These are phyloP conservation scores for Pichia paraexigua DNA, from an alignment of 805 yeast species.

Conservation along the genomic window DNA sequence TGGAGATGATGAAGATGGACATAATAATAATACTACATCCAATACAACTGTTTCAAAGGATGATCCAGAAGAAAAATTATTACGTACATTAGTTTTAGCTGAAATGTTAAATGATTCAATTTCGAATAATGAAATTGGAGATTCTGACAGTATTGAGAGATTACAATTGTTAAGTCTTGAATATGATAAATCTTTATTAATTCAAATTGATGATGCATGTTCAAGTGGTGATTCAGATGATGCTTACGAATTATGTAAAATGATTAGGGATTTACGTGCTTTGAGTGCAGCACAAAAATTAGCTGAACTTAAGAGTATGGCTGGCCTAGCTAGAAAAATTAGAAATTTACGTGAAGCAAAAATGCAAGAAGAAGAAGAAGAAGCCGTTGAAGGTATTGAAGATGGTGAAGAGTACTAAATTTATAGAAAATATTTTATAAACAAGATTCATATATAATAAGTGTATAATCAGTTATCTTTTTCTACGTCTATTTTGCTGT, in stretches of 20 bases:
- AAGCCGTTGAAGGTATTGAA: neutral
- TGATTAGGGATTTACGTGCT: slow-evolving; percentile 65
- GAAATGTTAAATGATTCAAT: slow-evolving; percentile 52
- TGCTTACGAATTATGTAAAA: slow-evolving; percentile 61
- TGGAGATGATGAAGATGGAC: slow-evolving; percentile 45
- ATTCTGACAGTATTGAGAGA: slow-evolving; percentile 36
- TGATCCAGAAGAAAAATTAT: slow-evolving; percentile 54
- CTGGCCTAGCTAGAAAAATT: slow-evolving; percentile 44
- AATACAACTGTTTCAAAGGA: slow-evolving; percentile 23
- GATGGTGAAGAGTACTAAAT: neutral
- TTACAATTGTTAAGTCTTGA: slow-evolving; percentile 44
- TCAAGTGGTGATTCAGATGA: slow-evolving; percentile 52
- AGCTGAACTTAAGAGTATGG: slow-evolving; percentile 62
- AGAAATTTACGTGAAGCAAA: slow-evolving; percentile 45
- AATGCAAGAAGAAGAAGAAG: slow-evolving; percentile 26
- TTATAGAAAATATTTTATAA: neutral
- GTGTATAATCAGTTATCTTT: neutral
- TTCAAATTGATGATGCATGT: slow-evolving; percentile 69
- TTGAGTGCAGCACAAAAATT: slow-evolving; percentile 77
- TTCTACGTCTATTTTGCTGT: neutral
- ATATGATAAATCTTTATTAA: slow-evolving; percentile 71
- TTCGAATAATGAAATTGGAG: slow-evolving; percentile 30
- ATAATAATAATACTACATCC: slow-evolving; percentile 29
- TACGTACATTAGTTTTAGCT: slow-evolving; percentile 55
- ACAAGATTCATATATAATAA: neutral